These are phyloP conservation scores for Pyricularia sp. DNA, from an alignment of 2,329 filamentous ascomycete species.

Conservation along the genomic window DNA sequence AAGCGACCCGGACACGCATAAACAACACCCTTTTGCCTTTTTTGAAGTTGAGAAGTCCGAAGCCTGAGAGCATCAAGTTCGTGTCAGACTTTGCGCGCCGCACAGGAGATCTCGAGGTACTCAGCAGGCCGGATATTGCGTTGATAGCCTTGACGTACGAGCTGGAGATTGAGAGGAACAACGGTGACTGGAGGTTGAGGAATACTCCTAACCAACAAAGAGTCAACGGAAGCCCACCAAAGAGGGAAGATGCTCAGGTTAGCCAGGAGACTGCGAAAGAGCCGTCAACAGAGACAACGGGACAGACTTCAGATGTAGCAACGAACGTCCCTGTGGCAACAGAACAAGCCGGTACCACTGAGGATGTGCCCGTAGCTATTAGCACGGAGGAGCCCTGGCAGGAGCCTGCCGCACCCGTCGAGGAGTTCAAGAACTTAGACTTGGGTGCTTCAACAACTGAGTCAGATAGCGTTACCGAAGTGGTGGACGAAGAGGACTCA, in stretches of 20 bases:
- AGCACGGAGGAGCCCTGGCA: not conserved
- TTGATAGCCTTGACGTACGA: constrained; percentile 88
- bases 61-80: constrained; percentile 66
- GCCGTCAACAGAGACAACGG: constrained; percentile 1
- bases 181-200: constrained; percentile 79
- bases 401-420: constrained; percentile 11
- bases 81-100: constrained; percentile 77
- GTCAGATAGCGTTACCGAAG: constrained; percentile 7
- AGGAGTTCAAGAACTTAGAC: constrained; percentile 14
- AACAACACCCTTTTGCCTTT: constrained; percentile 83
- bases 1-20: constrained; percentile 67
- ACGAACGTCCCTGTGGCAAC: constrained; percentile 1
- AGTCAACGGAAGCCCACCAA: constrained; percentile 59
- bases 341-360: constrained; percentile 5
- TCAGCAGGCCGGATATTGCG: constrained; percentile 84
- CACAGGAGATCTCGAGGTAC: constrained; percentile 80
- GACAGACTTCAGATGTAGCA: not conserved
- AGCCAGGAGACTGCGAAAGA: constrained; percentile 9
- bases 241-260: constrained; percentile 20
- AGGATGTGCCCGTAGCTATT: not conserved
- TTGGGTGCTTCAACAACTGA: not conserved
- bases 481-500: constrained; percentile 31
- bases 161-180: constrained; percentile 82
- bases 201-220: constrained; percentile 70
- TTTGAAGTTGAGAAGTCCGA: constrained; percentile 65